A percentile compares a stretch with the other conserved stretches of the same genome.
Evolutionary conservation across 164 flowering plant species (phyloP).

Genomic region (Piper longum): DNA sequence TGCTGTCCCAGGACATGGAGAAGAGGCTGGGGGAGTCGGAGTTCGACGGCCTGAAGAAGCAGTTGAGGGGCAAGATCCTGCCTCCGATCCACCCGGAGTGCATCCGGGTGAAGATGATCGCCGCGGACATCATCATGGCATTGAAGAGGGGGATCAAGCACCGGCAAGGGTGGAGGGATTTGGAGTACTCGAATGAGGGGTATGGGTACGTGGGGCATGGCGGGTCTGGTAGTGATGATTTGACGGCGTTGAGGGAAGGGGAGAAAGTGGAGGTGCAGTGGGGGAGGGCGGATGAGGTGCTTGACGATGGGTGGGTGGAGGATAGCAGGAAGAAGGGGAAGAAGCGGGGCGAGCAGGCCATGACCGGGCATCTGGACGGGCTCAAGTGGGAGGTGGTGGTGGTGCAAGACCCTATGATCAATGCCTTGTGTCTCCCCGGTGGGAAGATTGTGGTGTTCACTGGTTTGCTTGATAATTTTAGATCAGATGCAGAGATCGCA

Average conservation of each 20-base stretch:
- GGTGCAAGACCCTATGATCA: constrained; percentile 61
- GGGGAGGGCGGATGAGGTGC: constrained; percentile 58
- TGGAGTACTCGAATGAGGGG: constrained; percentile 25
- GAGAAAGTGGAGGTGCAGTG: constrained; percentile 30
- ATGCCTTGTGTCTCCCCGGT: constrained; percentile 91
- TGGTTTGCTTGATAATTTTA: constrained; percentile 63
- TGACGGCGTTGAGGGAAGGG: constrained; percentile 23
- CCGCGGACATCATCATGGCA: constrained; percentile 63
- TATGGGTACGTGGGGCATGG: neutral
- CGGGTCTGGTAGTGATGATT: constrained; percentile 3
- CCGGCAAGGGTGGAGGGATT: constrained; percentile 62
- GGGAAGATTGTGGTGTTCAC: constrained; percentile 90
- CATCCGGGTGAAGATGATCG: constrained; percentile 57
- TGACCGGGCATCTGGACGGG: constrained; percentile 60
- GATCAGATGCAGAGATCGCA: constrained; percentile 64
- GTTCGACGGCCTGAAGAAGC: constrained; percentile 38
- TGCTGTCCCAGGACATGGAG: constrained; percentile 47
- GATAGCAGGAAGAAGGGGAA: constrained; percentile 47
- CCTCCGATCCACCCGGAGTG: constrained; percentile 86
- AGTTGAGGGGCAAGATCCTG: constrained; percentile 56
- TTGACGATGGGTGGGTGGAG: constrained; percentile 80
- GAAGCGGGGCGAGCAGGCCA: constrained; percentile 23
- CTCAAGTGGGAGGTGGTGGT: constrained; percentile 87
- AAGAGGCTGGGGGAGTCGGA: constrained; percentile 51
- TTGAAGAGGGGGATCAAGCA: constrained; percentile 62